Conservation (phyloP, 2,329 filamentous ascomycete genomes). For the Aspergillus latus region DNA sequence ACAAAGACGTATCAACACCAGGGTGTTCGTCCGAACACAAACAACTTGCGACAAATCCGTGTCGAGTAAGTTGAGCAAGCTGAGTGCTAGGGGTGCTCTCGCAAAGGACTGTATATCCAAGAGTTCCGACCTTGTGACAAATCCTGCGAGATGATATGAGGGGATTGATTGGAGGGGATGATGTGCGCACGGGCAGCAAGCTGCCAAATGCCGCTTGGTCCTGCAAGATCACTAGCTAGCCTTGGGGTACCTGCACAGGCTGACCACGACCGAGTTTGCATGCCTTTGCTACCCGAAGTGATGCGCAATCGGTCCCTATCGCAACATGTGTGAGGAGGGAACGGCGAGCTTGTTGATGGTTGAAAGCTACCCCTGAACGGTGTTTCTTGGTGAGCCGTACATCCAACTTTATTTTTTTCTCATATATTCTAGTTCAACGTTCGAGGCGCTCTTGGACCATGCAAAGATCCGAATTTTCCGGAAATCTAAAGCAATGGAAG, state of each 20-base stretch:
- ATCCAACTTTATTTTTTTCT: slow-evolving; percentile 15
- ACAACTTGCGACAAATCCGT: slow-evolving; percentile 29
- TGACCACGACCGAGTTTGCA: slow-evolving; percentile 19
- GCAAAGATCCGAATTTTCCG: slow-evolving; percentile 13
- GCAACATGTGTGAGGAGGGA: slow-evolving; percentile 11
- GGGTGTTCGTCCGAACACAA: slow-evolving; percentile 27
- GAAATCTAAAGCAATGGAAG: slow-evolving; percentile 8
- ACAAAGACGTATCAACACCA: slow-evolving; percentile 18
- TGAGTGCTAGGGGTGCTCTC: slow-evolving; percentile 22
- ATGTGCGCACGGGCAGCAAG: slow-evolving; percentile 26
- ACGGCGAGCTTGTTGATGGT: slow-evolving; percentile 9
- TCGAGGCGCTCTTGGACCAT: slow-evolving; percentile 12
- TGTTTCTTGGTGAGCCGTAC: slow-evolving; percentile 17
- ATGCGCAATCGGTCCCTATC: slow-evolving; percentile 16
- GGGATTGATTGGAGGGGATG: slow-evolving; percentile 23
- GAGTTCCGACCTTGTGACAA: slow-evolving; percentile 30
- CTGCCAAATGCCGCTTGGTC: slow-evolving; percentile 22
- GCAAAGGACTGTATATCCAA: slow-evolving; percentile 23
- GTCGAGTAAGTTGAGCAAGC: slow-evolving; percentile 21
- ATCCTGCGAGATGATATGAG: slow-evolving; percentile 29
- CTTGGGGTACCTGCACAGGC: slow-evolving; percentile 17
- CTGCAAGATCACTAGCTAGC: slow-evolving; percentile 21
- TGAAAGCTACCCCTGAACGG: slow-evolving; percentile 5
- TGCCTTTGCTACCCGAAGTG: slow-evolving; percentile 20
- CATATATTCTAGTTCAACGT: slow-evolving; percentile 13